Conservation (phyloP, 139 green algal species). For the Closterium sp. region DNA sequence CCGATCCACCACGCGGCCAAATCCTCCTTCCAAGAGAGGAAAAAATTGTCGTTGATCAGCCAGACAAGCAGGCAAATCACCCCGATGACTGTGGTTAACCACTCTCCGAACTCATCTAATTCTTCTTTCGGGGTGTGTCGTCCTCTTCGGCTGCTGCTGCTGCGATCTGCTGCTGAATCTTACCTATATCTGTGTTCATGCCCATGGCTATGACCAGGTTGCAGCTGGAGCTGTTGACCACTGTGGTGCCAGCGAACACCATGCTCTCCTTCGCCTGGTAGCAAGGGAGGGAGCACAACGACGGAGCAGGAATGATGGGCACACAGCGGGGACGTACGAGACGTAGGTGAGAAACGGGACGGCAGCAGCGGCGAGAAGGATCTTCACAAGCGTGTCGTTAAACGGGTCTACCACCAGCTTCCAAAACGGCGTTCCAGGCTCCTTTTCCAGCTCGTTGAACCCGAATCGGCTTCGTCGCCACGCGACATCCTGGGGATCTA, state of each 20-base stretch:
- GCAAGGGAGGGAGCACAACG: no score
- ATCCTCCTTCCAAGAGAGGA: slow-evolving; percentile 59
- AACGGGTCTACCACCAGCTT: slow-evolving; percentile 94
- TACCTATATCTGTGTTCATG: slow-evolving; percentile 97
- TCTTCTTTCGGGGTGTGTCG: slow-evolving; percentile 96
- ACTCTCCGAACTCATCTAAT: slow-evolving; percentile 94
- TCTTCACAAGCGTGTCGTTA: slow-evolving; percentile 96
- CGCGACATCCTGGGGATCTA: not conserved
- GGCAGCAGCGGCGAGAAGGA: slow-evolving; percentile 82
- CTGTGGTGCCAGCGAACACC: slow-evolving; percentile 92
- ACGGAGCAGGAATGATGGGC: no score
- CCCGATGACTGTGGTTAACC: slow-evolving; percentile 93
- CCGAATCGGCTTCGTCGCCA: not conserved
- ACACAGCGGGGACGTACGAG: no score
- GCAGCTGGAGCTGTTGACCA: slow-evolving; percentile 76
- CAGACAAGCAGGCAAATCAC: no score
- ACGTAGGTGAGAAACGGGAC: slow-evolving; percentile 85
- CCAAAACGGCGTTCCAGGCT: slow-evolving; percentile 76
- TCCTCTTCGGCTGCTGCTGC: slow-evolving; percentile 81
- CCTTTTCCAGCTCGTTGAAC: slow-evolving; percentile 41
- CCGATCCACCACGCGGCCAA: not conserved
- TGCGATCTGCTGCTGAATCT: slow-evolving; percentile 81
- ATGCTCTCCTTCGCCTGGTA: slow-evolving; percentile 88
- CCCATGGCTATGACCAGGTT: slow-evolving; percentile 82
- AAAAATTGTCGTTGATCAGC: slow-evolving; percentile 98